Conservation (phyloP, 805 yeast species). For the Yamadazyma scolyti region DNA sequence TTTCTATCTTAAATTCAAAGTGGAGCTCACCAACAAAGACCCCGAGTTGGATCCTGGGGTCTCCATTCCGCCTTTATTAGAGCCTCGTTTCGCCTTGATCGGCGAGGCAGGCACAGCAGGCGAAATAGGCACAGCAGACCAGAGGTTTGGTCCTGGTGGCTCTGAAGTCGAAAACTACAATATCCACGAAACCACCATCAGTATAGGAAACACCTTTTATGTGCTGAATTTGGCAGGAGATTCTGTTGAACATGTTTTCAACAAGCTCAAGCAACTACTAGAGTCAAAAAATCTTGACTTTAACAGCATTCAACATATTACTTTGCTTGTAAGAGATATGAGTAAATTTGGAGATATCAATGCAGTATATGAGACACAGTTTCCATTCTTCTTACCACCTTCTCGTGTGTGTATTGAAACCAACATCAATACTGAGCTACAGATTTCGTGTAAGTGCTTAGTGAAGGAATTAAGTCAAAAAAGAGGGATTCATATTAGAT, state of each 20-base stretch:
- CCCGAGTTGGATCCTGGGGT: constrained; percentile 7
- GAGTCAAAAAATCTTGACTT: constrained; percentile 24
- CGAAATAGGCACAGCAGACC: too few species aligned
- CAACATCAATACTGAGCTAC: constrained; percentile 27
- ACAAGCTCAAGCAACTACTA: constrained; percentile 36
- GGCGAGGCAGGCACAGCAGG: not conserved
- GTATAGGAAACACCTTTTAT: constrained; percentile 12
- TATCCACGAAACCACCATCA: constrained; percentile 1
- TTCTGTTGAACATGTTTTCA: constrained; percentile 41
- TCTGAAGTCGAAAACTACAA: not conserved
- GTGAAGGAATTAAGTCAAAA: constrained; percentile 35
- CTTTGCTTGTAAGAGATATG: constrained; percentile 66
- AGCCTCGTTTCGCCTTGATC: too few species aligned
- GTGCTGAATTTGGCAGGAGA: constrained; percentile 26
- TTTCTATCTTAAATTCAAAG: constrained; percentile 57
- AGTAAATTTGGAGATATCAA: constrained; percentile 59
- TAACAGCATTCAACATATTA: constrained; percentile 54
- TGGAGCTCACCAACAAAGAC: constrained; percentile 40
- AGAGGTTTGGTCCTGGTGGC: too few species aligned
- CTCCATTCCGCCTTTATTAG: constrained; percentile 35
- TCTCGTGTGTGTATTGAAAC: constrained; percentile 83
- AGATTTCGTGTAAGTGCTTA: constrained; percentile 52
- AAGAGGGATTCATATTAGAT: constrained; percentile 83
- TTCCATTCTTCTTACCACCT: constrained; percentile 71
- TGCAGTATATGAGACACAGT: constrained; percentile 51